Conservation (phyloP, 1,284 basidiomycete genomes). For the Irpex sp. region DNA sequence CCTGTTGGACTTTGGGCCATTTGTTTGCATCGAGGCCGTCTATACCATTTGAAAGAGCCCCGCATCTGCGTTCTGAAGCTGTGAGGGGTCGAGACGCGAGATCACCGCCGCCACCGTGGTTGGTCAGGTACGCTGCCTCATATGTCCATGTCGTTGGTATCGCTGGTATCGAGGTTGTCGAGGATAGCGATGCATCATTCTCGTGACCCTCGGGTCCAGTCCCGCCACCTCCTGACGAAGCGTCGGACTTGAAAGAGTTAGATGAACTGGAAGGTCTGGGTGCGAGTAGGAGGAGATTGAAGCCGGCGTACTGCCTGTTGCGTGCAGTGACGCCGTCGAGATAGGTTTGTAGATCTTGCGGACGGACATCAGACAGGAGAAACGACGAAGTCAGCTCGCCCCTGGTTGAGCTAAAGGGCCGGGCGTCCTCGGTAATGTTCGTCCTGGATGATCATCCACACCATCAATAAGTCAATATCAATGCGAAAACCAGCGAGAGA, state of each 20-base stretch:
- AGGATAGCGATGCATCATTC: not conserved
- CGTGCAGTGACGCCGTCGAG: constrained; percentile 39
- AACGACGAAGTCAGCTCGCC: constrained; percentile 66
- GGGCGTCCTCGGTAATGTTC: constrained; percentile 68
- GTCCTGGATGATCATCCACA: constrained; percentile 44
- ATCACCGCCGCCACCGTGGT: constrained; percentile 60
- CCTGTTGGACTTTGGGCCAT: constrained; percentile 73
- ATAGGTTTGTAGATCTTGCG: constrained; percentile 40
- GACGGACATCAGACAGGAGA: constrained; percentile 47
- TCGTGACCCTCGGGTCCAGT: not conserved
- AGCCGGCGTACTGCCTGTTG: constrained; percentile 63
- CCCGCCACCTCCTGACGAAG: not conserved
- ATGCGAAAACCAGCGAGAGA: not conserved
- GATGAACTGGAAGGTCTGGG: constrained; percentile 8
- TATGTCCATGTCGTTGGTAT: constrained; percentile 29
- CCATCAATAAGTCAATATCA: not conserved
- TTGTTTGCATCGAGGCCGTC: constrained; percentile 51
- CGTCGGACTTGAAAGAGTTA: not conserved
- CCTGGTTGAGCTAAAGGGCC: constrained; percentile 49
- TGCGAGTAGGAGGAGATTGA: constrained; percentile 67
- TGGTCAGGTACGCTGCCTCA: constrained; percentile 58
- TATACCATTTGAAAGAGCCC: constrained; percentile 71
- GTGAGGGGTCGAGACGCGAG: constrained; percentile 52
- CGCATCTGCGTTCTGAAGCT: constrained; percentile 42
- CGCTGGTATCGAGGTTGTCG: not conserved